Base-by-base conservation (phyloP, 805 yeast genomes). In the Barnettozyma sp. region DNA sequence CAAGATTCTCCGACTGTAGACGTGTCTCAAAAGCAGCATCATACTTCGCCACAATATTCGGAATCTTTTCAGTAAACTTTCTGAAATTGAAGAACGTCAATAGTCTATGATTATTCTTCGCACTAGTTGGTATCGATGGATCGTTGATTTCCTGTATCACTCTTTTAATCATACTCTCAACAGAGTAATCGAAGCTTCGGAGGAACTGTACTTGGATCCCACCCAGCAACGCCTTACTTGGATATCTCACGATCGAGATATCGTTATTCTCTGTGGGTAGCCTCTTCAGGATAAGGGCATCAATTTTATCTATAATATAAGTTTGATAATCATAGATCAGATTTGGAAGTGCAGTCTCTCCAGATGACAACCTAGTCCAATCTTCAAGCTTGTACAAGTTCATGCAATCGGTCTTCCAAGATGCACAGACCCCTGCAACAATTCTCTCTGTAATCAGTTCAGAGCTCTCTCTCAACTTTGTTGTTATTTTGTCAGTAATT, bases 81-180 rank as follows among this genome's bases (percentile, higher is more conserved):
- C 66, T 68, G 31, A 80, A 53, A 46, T 78, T 79, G 28, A 77
- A 68, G 28, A 78, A 52, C 0, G 81, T 68, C 25, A 72, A 49
- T 24, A 76, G 57, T 11, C 75, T 61, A 40, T 71, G 71, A 6
- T 66, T 52, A 34, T 71, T 63, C 45, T 63, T 62, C 23, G 59
- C 52, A 16, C 55, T 54, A 24, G 32, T 42, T 4, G 44, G 17
- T 5, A 48, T 18, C 2, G 29, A 14, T 0, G 26, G 13, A 11
- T 44, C 40, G 23, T 60, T 62, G 30, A 56, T 60, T 36, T 65
- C 68, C 39, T 58, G 60, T 6, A 66, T 63, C 4, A 68, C 64
- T 38, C 60, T 61, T 28, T 60, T 54, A 25, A 65, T 53, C 9
- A 65, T 60, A 21, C 66, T 63, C 41, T 68, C 68, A 22, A 72